phyloP scores from a whole-genome alignment of 441 rosid species.

The Erodium texanum region DNA sequence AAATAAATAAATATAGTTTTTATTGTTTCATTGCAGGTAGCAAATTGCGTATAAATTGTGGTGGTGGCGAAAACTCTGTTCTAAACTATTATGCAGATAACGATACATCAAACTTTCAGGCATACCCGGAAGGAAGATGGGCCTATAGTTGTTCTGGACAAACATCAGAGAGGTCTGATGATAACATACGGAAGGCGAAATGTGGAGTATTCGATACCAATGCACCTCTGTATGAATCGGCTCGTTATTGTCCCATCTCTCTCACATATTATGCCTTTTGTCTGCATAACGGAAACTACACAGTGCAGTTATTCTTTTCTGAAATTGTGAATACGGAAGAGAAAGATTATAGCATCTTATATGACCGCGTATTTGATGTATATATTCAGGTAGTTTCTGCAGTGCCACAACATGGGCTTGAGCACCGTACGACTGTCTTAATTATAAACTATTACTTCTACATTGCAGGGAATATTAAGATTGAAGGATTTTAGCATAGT shows the following conservation, averaged over 20 bases:
- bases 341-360: conserved; percentile 12
- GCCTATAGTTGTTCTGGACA: conserved; percentile 19
- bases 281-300: conserved; percentile 21
- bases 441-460: too few species aligned
- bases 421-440: too few species aligned
- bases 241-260: conserved; percentile 24
- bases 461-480: conserved; percentile 13
- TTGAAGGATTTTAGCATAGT: conserved; percentile 18
- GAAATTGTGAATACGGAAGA: conserved; percentile 12
- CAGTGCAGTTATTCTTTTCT: conserved; percentile 22
- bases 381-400: conserved; percentile 19
- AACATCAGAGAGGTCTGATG: neutral
- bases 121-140: neutral
- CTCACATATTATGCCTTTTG: conserved; percentile 29
- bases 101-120: neutral
- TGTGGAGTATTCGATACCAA: neutral
- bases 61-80: conserved; percentile 4
- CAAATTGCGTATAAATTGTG: conserved; percentile 12
- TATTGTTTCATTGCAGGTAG: neutral
- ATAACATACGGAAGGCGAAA: neutral
- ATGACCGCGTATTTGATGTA: conserved; percentile 28
- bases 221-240: conserved; percentile 7
- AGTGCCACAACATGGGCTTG: too few species aligned
- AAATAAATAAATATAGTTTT: too few species aligned
- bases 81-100: conserved; percentile 6